Evolutionary conservation across 2,329 filamentous ascomycete genomes (phyloP), one percentile per base, ranked within the genome.

Genomic region (Phyllosticta citribraziliensis): DNA sequence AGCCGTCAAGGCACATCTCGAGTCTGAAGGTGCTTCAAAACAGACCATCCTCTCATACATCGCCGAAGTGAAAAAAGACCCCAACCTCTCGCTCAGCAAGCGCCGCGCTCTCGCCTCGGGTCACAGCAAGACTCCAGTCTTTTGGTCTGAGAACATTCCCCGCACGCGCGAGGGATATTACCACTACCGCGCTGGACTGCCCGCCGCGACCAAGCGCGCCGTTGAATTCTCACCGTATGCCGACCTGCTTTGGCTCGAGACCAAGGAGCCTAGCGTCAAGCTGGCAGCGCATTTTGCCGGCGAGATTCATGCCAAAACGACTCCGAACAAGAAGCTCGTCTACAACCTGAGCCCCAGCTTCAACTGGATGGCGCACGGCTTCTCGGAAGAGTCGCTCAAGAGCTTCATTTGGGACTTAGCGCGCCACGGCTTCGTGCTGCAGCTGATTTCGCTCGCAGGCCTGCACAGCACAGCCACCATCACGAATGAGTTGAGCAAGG

Each of bases 341-440:
- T 99, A 99, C 79, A 99, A 99, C 77, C 83, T 99, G 1, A 92
- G 88, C 4, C 94, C 94, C 0, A 96, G 90, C 9, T 99, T 99
- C 82, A 97, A 99, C 80, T 99, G 94, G 94, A 94, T 95, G 85
- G 86, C 86, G 11, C 92, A 97, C 72, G 94, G 93, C 30, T 99
- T 97, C 76, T 87, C 84, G 2, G 85, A 91, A 65, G 86, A 85
- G 64, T 87, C 88, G 5, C 82, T 99, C 60, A 91, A 88, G 77
- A 91, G 84, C 5, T 99, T 99, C 74, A 89, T 99, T 68, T 97
- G 93, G 93, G 93, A 97, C 73, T 85, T 99, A 66, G 94, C 92
- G 9, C 85, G 87, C 85, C 3, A 81, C 63, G 79, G 79, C 40
- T 87, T 86, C 66, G 80, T 85, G 24, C 75, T 87, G 60, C 84